These are phyloP conservation scores for Tephrocybe sp. DNA, from an alignment of 768 basidiomycete species.

Conservation along the genomic window DNA sequence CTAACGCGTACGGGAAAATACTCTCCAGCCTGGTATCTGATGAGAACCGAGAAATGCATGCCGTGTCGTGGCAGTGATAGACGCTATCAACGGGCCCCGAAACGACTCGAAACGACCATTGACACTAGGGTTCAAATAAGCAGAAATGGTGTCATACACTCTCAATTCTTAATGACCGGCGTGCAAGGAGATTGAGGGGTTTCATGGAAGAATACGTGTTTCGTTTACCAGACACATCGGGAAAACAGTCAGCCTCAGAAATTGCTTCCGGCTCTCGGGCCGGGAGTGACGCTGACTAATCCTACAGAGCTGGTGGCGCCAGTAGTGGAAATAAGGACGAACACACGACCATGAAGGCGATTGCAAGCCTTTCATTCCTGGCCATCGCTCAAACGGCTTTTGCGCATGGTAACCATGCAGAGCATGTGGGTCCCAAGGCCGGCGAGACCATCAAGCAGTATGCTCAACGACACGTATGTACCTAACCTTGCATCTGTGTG, in stretches of 20 bases:
- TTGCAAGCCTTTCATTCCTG: constrained; percentile 42
- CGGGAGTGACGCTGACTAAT: constrained; percentile 13
- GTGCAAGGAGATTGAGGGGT: not conserved
- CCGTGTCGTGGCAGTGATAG: not conserved
- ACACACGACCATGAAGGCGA: constrained; percentile 44
- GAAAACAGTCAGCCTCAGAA: not conserved
- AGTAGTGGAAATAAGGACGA: not conserved
- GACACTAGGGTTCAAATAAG: not conserved
- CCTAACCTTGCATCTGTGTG: constrained; percentile 11
- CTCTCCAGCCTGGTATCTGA: no score
- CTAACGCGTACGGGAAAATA: no score
- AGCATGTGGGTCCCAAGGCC: constrained; percentile 31
- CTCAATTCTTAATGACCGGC: not conserved
- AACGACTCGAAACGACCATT: not conserved
- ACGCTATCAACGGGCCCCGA: constrained; percentile 3
- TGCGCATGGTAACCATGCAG: constrained; percentile 65
- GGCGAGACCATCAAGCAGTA: constrained; percentile 79
- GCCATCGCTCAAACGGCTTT: constrained; percentile 29
- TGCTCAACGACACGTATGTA: constrained; percentile 87
- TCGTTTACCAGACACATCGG: no score
- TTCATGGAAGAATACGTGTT: not conserved
- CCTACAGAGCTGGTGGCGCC: not conserved
- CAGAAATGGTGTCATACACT: not conserved
- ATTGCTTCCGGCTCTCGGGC: constrained; percentile 1
- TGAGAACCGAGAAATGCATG: not conserved